These are phyloP conservation scores for Guillardia theta DNA, from an alignment of 78 protist species.

Conservation along the genomic window DNA sequence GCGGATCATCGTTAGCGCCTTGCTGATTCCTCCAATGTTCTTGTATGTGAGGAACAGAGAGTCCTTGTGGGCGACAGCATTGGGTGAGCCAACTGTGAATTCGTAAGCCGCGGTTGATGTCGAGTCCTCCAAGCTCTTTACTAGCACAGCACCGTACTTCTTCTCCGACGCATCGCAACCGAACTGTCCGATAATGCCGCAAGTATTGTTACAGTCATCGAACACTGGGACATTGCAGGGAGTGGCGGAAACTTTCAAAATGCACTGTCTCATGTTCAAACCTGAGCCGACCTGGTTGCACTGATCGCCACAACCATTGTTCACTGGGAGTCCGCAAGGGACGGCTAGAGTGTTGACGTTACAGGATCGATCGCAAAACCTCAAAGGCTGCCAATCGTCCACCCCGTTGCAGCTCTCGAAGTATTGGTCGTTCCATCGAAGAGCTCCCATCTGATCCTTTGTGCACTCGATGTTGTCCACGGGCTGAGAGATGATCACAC, in stretches of 20 bases:
- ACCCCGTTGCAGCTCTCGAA: not conserved
- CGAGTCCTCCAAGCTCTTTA: not conserved
- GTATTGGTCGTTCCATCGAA: conserved; percentile 9
- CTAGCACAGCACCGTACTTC: not conserved
- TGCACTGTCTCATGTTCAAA: conserved; percentile 35
- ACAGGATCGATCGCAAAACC: not conserved
- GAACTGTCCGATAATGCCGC: conserved; percentile 16
- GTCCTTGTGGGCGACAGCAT: not conserved
- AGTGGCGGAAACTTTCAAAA: not conserved
- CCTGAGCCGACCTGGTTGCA: not conserved
- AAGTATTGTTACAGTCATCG: not conserved
- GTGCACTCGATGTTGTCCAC: not conserved
- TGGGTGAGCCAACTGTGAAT: not conserved
- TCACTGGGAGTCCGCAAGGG: not conserved
- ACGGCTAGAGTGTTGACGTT: not conserved
- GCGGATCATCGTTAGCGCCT: not conserved
- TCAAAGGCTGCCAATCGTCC: not conserved
- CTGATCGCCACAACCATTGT: not conserved
- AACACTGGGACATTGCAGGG: not conserved
- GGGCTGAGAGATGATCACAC: not conserved
- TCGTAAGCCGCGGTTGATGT: not conserved
- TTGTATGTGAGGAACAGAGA: not conserved
- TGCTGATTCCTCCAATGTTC: not conserved
- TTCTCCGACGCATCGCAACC: not conserved
- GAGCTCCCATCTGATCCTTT: not conserved